phyloP scores from a whole-genome alignment of 202 grass and related monocot species.

The Elaeis oleifera region DNA sequence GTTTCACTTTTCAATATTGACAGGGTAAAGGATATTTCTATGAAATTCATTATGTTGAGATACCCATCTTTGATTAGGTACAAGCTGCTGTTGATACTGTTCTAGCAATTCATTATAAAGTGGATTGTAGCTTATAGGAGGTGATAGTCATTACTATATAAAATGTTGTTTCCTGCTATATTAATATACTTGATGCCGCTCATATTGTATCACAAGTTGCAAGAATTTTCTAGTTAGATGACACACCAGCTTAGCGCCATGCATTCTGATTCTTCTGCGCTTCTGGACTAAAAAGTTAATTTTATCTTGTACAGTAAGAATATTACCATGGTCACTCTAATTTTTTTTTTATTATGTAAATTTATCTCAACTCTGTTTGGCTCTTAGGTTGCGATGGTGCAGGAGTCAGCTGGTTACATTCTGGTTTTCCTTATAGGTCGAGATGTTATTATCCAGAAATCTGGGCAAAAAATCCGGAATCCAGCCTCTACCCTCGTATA shows the following conservation, averaged over 20 bases:
- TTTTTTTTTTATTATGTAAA: background rate
- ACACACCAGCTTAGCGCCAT: too few species aligned
- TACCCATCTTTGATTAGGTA: constrained; percentile 76
- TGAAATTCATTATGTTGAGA: constrained; percentile 87
- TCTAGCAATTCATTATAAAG: constrained; percentile 75
- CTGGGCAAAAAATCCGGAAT: too few species aligned
- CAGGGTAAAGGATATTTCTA: constrained; percentile 87
- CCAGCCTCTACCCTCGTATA: too few species aligned
- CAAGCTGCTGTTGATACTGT: constrained; percentile 60
- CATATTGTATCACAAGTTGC: too few species aligned
- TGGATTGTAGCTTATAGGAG: constrained; percentile 7
- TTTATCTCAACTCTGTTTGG: background rate
- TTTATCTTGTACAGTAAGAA: too few species aligned
- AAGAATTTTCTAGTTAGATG: too few species aligned
- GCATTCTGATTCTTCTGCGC: too few species aligned
- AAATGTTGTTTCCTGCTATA: too few species aligned
- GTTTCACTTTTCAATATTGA: constrained; percentile 12
- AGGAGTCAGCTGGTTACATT: constrained; percentile 87
- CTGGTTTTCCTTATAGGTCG: constrained; percentile 76
- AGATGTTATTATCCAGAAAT: constrained; percentile 54
- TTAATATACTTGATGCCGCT: too few species aligned
- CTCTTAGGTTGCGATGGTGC: constrained; percentile 8
- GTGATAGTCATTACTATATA: too few species aligned
- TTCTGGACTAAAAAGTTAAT: too few species aligned
- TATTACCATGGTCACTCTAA: too few species aligned